phyloP scores from a whole-genome alignment of 1,139 yeast species.

The Diutina mesorugosa region DNA sequence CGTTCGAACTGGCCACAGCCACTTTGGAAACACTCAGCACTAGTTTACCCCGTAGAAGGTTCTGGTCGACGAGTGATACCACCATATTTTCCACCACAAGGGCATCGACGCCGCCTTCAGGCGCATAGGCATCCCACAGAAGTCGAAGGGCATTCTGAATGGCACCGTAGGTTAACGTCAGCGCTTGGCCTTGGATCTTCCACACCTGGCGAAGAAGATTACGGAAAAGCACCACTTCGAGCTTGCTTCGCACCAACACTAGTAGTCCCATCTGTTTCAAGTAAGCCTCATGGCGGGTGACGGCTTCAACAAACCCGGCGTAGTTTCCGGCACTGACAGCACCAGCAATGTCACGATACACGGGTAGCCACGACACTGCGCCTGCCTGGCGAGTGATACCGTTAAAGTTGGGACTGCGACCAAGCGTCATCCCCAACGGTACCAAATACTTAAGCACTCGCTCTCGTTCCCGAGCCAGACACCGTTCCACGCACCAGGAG shows the following conservation, averaged over 20 bases:
- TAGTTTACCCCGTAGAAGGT: constrained; percentile 39
- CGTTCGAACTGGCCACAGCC: background rate
- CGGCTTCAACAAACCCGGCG: constrained; percentile 15
- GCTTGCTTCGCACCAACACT: constrained; percentile 24
- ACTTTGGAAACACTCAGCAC: constrained; percentile 19
- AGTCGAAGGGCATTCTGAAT: constrained; percentile 10
- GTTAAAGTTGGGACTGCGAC: constrained; percentile 30
- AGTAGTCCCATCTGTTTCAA: constrained; percentile 24
- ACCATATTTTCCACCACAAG: constrained; percentile 33
- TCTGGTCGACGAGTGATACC: constrained; percentile 38
- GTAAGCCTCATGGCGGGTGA: constrained; percentile 19
- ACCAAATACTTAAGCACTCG: constrained; percentile 37
- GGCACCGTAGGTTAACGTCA: constrained; percentile 18
- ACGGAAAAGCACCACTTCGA: constrained; percentile 30
- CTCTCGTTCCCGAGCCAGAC: constrained; percentile 24
- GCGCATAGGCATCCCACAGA: constrained; percentile 8
- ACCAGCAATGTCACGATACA: constrained; percentile 21
- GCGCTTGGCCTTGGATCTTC: constrained; percentile 15
- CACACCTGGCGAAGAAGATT: constrained; percentile 29
- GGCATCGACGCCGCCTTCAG: constrained; percentile 12
- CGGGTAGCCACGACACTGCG: constrained; percentile 5
- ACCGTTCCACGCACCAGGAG: constrained; percentile 43
- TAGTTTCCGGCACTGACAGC: constrained; percentile 30
- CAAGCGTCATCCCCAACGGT: constrained; percentile 44
- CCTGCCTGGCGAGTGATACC: constrained; percentile 16